phyloP scores from a whole-genome alignment of 2,329 filamentous ascomycete genomes.

The Chrysosporium keratinophilum region DNA sequence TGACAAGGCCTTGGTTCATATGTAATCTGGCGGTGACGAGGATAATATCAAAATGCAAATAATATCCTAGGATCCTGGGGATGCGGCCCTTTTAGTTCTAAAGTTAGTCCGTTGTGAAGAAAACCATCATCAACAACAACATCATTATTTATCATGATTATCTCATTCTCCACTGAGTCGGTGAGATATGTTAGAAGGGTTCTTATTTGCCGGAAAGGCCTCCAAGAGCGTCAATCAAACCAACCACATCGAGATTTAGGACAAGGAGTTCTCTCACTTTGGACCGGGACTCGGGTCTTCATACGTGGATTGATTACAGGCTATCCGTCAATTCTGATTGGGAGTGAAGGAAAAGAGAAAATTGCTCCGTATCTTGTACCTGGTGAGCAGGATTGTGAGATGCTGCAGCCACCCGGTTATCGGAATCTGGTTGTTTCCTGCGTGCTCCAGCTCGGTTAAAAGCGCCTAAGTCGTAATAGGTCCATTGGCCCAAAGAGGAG shows the following conservation, averaged over 20 bases:
- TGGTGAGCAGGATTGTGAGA: background rate
- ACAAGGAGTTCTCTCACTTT: background rate
- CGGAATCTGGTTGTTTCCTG: background rate
- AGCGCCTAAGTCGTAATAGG: background rate
- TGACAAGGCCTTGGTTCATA: slow-evolving; percentile 2
- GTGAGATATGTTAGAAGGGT: background rate
- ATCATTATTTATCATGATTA: too few species aligned
- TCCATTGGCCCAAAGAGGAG: background rate
- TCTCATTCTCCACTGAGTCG: background rate
- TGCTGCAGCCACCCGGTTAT: slow-evolving; percentile 8
- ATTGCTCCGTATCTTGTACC: background rate
- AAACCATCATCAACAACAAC: background rate
- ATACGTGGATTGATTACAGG: background rate
- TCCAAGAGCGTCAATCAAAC: background rate
- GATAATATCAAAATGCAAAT: background rate
- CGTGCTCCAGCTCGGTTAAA: background rate
- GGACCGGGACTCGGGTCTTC: background rate
- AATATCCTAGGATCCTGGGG: background rate
- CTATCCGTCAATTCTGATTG: background rate
- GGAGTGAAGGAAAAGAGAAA: background rate
- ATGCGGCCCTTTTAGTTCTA: background rate
- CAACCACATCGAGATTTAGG: background rate
- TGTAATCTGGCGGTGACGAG: slow-evolving; percentile 7
- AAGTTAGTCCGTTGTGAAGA: background rate
- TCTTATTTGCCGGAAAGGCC: background rate